phyloP scores from a whole-genome alignment of 208 protist genomes.

The Phytomonas francai region DNA sequence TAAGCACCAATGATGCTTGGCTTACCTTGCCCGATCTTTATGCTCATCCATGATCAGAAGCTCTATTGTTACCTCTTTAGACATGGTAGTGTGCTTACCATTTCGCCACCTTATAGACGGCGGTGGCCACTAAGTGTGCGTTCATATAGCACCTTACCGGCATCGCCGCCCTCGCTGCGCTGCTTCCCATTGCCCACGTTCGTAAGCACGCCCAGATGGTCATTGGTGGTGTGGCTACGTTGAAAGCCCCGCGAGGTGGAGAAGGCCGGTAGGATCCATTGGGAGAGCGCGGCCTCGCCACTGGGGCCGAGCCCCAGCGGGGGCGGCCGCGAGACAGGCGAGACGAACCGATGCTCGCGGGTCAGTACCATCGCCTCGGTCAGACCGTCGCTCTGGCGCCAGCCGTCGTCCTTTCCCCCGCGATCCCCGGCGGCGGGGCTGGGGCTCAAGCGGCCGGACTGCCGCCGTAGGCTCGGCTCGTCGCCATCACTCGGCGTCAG shows the following conservation, averaged over 20 bases:
- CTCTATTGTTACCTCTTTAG: neutral
- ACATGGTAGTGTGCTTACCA: neutral
- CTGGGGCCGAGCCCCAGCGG: neutral
- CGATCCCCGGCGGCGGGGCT: slow-evolving; percentile 8
- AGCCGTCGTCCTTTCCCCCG: neutral
- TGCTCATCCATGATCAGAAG: neutral
- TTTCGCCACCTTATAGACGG: neutral
- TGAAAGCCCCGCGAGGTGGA: neutral
- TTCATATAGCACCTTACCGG: neutral
- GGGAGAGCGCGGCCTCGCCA: too few relatives aligned
- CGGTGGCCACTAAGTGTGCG: neutral
- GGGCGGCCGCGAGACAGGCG: neutral
- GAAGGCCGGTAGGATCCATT: too few relatives aligned
- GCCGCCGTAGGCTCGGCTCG: slow-evolving; percentile 16
- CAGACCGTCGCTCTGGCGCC: neutral
- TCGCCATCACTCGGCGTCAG: neutral
- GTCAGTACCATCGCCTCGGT: neutral
- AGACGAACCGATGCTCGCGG: neutral
- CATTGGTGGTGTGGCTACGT: neutral
- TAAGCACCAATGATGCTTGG: neutral
- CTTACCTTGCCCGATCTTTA: neutral
- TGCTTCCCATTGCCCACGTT: neutral
- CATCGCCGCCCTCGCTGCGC: neutral
- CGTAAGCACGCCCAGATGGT: neutral
- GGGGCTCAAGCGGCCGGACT: slow-evolving; percentile 16